Conservation (phyloP, 2,329 filamentous ascomycete genomes). For the Xylaria digitata region DNA sequence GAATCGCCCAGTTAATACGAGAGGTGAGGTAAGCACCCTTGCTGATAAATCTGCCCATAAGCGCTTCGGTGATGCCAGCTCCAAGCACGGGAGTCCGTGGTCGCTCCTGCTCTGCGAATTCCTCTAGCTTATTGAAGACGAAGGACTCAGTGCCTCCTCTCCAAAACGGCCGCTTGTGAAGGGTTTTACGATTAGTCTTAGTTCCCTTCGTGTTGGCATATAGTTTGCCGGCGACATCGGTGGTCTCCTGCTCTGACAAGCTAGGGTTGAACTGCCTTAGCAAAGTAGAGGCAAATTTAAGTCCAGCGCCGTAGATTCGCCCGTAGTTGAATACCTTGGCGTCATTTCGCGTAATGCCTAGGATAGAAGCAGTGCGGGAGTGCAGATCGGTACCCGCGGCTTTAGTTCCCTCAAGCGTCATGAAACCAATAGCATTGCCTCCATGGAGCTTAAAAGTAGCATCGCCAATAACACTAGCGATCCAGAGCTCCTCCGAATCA, state of each 20-base stretch:
- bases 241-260: constrained; percentile 82
- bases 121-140: constrained; percentile 97
- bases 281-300: constrained; percentile 91
- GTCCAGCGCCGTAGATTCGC: constrained; percentile 95
- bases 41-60: constrained; percentile 87
- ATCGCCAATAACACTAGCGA: constrained; percentile 93
- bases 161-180: constrained; percentile 87
- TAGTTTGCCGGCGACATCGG: constrained; percentile 78
- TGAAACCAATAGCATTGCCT: constrained; percentile 97
- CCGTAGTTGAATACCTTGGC: constrained; percentile 99
- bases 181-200: constrained; percentile 78
- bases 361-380: constrained; percentile 89
- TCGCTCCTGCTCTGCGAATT: constrained; percentile 94
- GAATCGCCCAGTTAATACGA: constrained; percentile 98
- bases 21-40: constrained; percentile 95
- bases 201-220: constrained; percentile 92
- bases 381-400: constrained; percentile 93
- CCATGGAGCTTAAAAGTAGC: constrained; percentile 95
- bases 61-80: constrained; percentile 93
- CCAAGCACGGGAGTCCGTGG: constrained; percentile 92
- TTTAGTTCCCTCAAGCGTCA: constrained; percentile 98
- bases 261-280: constrained; percentile 92
- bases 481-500: constrained; percentile 98
- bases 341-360: constrained; percentile 93
- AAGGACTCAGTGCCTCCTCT: constrained; percentile 96